Evolutionary conservation across 139 green algal genomes (phyloP).

Genomic region (Haematococcus sp.): DNA sequence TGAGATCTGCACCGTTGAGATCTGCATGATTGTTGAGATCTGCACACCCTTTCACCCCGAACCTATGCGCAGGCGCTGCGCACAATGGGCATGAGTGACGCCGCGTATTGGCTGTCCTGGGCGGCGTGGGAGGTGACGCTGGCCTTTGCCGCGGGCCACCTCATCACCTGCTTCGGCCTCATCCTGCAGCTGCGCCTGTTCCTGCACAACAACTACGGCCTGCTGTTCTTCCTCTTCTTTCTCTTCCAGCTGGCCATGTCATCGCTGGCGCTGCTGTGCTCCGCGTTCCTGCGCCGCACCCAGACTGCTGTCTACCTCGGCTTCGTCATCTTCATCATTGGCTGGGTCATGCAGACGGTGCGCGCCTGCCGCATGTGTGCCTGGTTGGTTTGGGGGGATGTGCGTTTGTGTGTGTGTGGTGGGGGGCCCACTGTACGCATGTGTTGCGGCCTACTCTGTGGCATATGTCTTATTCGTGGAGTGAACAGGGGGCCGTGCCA

Average conservation of each 20-base stretch:
- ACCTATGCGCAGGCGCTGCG: constrained; percentile 70
- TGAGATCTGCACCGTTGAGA: constrained; percentile 59
- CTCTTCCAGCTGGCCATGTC: constrained; percentile 86
- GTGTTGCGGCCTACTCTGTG: too few relatives aligned
- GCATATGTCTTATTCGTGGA: too few relatives aligned
- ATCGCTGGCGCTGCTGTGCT: constrained; percentile 67
- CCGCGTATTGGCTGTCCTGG: constrained; percentile 88
- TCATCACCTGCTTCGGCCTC: constrained; percentile 78
- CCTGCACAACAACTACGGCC: constrained; percentile 81
- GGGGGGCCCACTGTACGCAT: too few relatives aligned
- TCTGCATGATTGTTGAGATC: too few relatives aligned
- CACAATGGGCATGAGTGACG: constrained; percentile 89
- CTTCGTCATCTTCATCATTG: constrained; percentile 89
- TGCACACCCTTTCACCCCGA: too few relatives aligned
- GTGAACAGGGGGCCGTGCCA: too few relatives aligned
- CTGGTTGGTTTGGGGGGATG: too few relatives aligned
- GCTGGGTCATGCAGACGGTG: constrained; percentile 40
- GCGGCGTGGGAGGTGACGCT: constrained; percentile 45
- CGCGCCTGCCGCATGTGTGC: too few relatives aligned
- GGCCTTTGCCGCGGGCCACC: constrained; percentile 53
- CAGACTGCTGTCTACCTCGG: constrained; percentile 78
- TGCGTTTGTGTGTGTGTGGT: too few relatives aligned
- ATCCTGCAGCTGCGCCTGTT: constrained; percentile 90
- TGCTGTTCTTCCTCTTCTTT: constrained; percentile 89
- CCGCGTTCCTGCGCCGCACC: constrained; percentile 63